Base-by-base conservation (phyloP, 768 basidiomycete genomes). In the Amanita phalloides region DNA sequence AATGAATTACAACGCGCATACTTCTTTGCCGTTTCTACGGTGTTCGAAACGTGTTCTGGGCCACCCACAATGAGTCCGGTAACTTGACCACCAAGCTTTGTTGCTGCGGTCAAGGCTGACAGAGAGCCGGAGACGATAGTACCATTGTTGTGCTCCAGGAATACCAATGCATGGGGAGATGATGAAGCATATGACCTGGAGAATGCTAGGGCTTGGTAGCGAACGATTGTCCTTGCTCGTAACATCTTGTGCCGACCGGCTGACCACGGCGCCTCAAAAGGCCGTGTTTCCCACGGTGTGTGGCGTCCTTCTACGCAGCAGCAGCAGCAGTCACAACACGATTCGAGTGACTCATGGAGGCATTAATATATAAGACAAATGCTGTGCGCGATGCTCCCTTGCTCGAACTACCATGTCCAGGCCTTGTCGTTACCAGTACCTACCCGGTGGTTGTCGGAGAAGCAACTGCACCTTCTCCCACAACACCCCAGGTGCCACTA, bases 101-200 rank as follows among this genome's bases (percentile, higher is more conserved):
- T 72, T 1, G 94, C 96, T 39, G 96, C 96, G 1, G 93, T 90
- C 56, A 99, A 70, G 23, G 96, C 95, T 32, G 89, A 93, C 53
- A 97, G 74, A 11, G 89, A 89, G 11, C 81, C 84, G 1, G 91
- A 77, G 53, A 93, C 90, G 56, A 98, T 76, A 53, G 78, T 74
- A 35, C 91, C 91, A 45, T 79, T 73, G 43, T 80, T 78, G 62
- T 97, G 92, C 66, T 97, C 95, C 44, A 97, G 73, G 57, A 90
- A 84, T n/a, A 96, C 83, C 3, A 96, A 79, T 1, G 86, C 82
- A 66, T 87, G 84, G 0, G 86, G 82, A 30, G 81, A 70, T 4
- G 75, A 53, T 21, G 83, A 77, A 4, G 86, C 78, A 62, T 87
- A 89, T 4, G 71, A 62, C 53, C 82, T 52, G 33, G 51, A 51